Conservation (phyloP, 179 eudicot species). For the Dionaea muscipula region DNA sequence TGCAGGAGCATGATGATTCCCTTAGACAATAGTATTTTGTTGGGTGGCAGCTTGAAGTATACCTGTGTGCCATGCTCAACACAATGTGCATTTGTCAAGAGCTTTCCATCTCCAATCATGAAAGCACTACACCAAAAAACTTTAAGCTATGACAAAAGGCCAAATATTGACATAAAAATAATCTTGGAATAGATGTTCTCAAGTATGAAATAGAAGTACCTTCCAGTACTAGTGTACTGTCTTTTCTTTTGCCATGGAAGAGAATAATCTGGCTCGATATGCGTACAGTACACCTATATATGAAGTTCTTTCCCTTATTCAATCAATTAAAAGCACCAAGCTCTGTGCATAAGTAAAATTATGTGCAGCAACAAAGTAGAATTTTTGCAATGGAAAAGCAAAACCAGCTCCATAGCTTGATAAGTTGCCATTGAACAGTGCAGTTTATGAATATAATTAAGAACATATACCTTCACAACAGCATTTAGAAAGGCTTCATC, state of each 20-base stretch:
- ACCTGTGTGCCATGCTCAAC: conserved; percentile 91
- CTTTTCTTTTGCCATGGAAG: conserved; percentile 98
- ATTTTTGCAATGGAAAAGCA: not conserved
- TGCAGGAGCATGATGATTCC: not conserved
- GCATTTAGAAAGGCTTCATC: conserved; percentile 70
- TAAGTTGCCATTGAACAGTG: conserved; percentile 1
- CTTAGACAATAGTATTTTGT: not conserved
- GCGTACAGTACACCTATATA: conserved; percentile 73
- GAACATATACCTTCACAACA: conserved; percentile 68
- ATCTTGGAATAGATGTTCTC: not conserved
- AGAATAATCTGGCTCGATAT: conserved; percentile 92
- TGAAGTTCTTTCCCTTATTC: not conserved
- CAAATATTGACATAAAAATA: not conserved
- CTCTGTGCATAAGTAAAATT: not conserved
- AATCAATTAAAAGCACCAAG: not conserved
- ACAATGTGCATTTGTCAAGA: conserved; percentile 95
- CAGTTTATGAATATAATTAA: not conserved
- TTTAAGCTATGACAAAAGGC: not conserved
- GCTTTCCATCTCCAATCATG: conserved; percentile 91
- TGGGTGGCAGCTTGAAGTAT: conserved; percentile 7
- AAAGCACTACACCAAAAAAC: conserved; percentile 60
- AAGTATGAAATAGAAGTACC: conserved; percentile 32
- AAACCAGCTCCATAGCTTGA: not conserved
- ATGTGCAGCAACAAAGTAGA: not conserved
- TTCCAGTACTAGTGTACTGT: conserved; percentile 87